phyloP scores from a whole-genome alignment of 257 asterid genomes.

The Gardenia jasminoides region DNA sequence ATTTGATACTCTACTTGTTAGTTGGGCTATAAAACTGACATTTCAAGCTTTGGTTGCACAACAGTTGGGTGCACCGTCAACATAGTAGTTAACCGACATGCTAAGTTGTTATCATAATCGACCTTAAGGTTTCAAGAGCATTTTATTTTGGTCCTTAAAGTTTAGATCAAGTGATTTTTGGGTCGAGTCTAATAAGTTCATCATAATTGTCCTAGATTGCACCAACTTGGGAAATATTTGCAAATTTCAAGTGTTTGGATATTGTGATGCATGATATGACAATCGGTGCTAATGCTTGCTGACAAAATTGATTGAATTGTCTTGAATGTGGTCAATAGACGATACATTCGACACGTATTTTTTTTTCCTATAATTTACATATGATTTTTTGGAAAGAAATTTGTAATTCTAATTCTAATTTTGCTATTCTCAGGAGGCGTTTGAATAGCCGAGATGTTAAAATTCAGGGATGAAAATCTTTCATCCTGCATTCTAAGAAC shows the following conservation, averaged over 20 bases:
- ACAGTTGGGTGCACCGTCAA: not conserved
- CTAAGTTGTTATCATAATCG: not conserved
- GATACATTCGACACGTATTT: too few species aligned
- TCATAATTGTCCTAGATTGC: not conserved
- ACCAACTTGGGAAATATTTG: not conserved
- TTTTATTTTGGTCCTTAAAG: not conserved
- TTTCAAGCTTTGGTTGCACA: not conserved
- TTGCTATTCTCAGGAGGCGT: not conserved
- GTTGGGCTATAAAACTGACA: conserved; percentile 2
- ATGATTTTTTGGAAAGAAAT: not conserved
- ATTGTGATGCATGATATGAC: not conserved
- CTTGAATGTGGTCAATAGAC: too few species aligned
- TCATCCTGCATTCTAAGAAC: not conserved
- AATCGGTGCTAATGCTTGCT: too few species aligned
- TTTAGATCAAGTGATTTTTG: not conserved
- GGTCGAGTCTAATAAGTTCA: not conserved
- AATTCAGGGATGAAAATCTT: not conserved
- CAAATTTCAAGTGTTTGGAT: not conserved
- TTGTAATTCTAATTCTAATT: not conserved
- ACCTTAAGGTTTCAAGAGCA: not conserved
- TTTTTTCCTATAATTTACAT: too few species aligned
- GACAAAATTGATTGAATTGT: too few species aligned
- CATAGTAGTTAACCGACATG: not conserved
- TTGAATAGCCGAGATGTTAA: not conserved
- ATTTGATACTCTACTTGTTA: conserved; percentile 15